These are phyloP conservation scores for Rhododendron simsii DNA, from an alignment of 148 eudicot genomes.

Conservation along the genomic window DNA sequence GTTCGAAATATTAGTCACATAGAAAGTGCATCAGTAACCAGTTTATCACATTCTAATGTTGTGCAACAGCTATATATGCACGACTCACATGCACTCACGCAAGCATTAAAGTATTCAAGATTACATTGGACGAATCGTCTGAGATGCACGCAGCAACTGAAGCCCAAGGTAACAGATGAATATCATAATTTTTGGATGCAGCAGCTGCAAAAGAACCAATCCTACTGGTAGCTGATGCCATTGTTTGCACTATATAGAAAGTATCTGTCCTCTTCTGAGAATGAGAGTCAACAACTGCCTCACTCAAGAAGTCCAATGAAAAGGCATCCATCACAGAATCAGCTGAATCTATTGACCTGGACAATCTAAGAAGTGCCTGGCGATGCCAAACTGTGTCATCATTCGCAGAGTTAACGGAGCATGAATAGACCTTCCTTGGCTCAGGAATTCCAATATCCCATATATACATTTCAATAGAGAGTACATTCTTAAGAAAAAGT, in stretches of 20 bases:
- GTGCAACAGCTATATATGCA: slow-evolving; percentile 1
- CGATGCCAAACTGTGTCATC: slow-evolving; percentile 72
- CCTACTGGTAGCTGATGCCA: slow-evolving; percentile 92
- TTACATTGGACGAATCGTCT: slow-evolving; percentile 43
- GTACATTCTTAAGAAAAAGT: slow-evolving; percentile 80
- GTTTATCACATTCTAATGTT: not conserved
- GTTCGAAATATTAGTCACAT: not conserved
- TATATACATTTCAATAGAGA: slow-evolving; percentile 78
- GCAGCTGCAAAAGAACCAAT: slow-evolving; percentile 84
- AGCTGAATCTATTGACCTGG: slow-evolving; percentile 40
- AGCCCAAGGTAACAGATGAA: slow-evolving; percentile 95
- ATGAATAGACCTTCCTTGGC: slow-evolving; percentile 76
- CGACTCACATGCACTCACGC: not conserved
- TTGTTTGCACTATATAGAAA: slow-evolving; percentile 76
- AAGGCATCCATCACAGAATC: slow-evolving; percentile 61
- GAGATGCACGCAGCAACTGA: slow-evolving; percentile 95
- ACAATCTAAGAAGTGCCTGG: slow-evolving; percentile 75
- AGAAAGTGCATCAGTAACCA: not conserved
- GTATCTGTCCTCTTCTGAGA: slow-evolving; percentile 52
- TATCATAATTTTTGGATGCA: slow-evolving; percentile 82
- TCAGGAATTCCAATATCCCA: slow-evolving; percentile 74
- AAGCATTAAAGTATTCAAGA: slow-evolving; percentile 9
- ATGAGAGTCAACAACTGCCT: slow-evolving; percentile 45
- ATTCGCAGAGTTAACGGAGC: slow-evolving; percentile 58
- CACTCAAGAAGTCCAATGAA: slow-evolving; percentile 68